These are phyloP conservation scores for Chenopodium album DNA, from an alignment of 148 eudicot genomes.

Conservation along the genomic window DNA sequence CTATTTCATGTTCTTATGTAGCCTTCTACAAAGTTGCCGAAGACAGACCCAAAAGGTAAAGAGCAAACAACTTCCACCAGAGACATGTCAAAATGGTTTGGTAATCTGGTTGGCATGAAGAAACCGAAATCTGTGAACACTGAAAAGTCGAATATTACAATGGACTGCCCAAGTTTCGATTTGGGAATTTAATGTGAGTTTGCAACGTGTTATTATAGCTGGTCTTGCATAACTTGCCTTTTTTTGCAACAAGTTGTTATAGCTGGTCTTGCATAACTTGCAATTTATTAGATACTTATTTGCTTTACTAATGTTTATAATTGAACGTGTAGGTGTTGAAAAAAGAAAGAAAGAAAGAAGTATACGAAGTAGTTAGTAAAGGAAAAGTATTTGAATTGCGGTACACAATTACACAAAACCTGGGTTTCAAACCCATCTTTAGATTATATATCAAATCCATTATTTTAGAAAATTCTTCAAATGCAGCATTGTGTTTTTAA, in stretches of 20 bases:
- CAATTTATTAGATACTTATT: not conserved
- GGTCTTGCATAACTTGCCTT: not conserved
- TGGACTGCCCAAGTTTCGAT: slow-evolving; percentile 77
- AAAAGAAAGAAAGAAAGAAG: too few relatives aligned
- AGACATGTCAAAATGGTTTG: slow-evolving; percentile 21
- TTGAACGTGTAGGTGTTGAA: too few relatives aligned
- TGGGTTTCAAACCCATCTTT: too few relatives aligned
- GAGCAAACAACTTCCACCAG: slow-evolving; percentile 12
- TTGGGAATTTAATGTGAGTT: slow-evolving; percentile 47
- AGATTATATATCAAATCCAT: too few relatives aligned
- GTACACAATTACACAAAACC: too few relatives aligned
- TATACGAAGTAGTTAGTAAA: too few relatives aligned
- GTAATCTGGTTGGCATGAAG: slow-evolving; percentile 13
- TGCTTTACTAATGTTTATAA: not conserved
- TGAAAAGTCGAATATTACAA: slow-evolving; percentile 20
- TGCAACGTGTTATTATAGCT: not conserved
- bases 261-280: not conserved
- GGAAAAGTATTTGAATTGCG: too few relatives aligned
- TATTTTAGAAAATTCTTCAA: too few relatives aligned
- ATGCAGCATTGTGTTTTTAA: too few relatives aligned
- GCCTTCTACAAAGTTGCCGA: slow-evolving; percentile 29
- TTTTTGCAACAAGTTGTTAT: not conserved
- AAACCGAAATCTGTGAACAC: slow-evolving; percentile 21
- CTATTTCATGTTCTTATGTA: slow-evolving; percentile 28
- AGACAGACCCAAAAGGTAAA: slow-evolving; percentile 13